Base-by-base conservation (phyloP, 768 basidiomycete genomes). In the Tephrocybe sp. region DNA sequence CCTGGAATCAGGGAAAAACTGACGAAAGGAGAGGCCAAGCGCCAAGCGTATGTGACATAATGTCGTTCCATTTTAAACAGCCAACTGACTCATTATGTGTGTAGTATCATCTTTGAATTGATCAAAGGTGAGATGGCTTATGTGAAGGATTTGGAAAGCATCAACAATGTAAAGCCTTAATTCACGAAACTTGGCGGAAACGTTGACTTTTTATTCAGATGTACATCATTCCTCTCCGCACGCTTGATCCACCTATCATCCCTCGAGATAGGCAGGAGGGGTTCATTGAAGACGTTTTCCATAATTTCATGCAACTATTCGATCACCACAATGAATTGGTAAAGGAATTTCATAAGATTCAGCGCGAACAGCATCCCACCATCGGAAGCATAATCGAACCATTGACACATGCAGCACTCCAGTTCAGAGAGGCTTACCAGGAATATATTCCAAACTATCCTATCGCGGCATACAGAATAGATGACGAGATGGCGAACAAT, bases 81-180 rank as follows among this genome's bases (percentile, higher is more conserved):
- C 19, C 35, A 13, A 27, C 39, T 36, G 34, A 36, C 31, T 43
- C 28, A 28, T 19, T 13, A 69, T 70, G 19, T 25, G 49, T 30
- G 39, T 55, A 93, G 92, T 36, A 84, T 93, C 60, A 93, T 96
- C 43, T 97, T 95, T 60, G 93, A 97, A 71, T 67, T 96, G 53
- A 96, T 97, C 66, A 91, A 96, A 66, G 89, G 90, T 55, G 93
- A 97, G 66, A 96, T 96, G 92, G 83, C 84, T 22, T 97, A 95
- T 62, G 93, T 96, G 22, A 89, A 86, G 58, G 93, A 97, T 73
- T 68, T 97, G 51, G 89, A 93, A 67, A 88, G 86, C 47, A 87
- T 97, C 37, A 86, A 88, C 52, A 74, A 73, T 53, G 92, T 93
- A 59, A 9, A 82, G 61, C 9, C 12, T 27, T n/a, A 35, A 2